phyloP scores from a whole-genome alignment of 1,139 yeast species.

The Hemisphaericaspora xylofermentans region DNA sequence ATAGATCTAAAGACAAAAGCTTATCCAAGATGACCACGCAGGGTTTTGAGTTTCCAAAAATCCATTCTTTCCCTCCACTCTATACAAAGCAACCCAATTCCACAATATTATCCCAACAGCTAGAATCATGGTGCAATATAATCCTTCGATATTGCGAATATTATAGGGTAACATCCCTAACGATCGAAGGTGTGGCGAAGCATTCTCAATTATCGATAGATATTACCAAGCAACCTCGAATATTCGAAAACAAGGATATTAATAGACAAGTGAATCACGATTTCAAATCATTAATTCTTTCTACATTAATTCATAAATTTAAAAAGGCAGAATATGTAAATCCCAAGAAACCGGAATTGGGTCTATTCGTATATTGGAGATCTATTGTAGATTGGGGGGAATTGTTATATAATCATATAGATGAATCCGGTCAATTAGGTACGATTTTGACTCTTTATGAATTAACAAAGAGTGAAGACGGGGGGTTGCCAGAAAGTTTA shows the following conservation, averaged over 20 bases:
- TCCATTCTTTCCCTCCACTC: conserved; percentile 87
- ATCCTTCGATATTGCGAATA: conserved; percentile 58
- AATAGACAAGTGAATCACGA: conserved; percentile 55
- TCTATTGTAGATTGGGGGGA: conserved; percentile 78
- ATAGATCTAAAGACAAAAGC: no score
- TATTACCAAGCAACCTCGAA: conserved; percentile 24
- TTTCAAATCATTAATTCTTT: conserved; percentile 55
- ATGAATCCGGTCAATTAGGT: conserved; percentile 74
- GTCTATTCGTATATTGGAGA: conserved; percentile 66
- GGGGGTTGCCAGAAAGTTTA: conserved; percentile 55
- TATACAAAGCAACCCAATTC: conserved; percentile 87
- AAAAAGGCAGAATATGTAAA: conserved; percentile 53
- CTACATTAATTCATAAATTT: conserved; percentile 53
- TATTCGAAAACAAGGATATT: conserved; percentile 52
- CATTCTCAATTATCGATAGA: conserved; percentile 27
- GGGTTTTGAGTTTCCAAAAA: conserved; percentile 55
- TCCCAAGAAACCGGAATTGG: conserved; percentile 40
- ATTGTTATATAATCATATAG: conserved; percentile 46
- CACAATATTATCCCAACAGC: conserved; percentile 74
- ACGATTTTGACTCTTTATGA: conserved; percentile 83
- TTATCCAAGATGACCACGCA: conserved; percentile 5
- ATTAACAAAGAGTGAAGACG: conserved; percentile 61
- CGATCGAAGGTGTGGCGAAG: conserved; percentile 28
- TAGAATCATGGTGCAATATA: conserved; percentile 46
- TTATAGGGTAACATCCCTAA: conserved; percentile 45